Conservation (phyloP, 2,329 filamentous ascomycete species). For the Trichoderma koningiopsis region DNA sequence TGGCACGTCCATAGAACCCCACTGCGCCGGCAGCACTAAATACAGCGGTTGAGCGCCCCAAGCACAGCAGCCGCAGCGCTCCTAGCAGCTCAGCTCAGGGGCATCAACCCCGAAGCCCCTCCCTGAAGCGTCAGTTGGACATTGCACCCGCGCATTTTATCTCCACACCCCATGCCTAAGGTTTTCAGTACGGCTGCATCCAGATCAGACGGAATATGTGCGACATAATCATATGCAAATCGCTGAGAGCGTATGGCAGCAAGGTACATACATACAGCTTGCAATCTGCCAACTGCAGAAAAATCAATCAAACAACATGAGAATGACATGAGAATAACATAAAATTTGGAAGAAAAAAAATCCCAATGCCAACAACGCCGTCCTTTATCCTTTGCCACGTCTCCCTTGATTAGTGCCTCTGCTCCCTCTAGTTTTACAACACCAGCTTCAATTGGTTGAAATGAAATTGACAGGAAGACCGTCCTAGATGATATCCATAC, state of each 20-base stretch:
- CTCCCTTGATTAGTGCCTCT: conserved; percentile 1
- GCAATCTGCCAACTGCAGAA: background rate
- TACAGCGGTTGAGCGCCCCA: background rate
- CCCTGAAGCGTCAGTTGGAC: no score
- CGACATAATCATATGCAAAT: conserved; percentile 5
- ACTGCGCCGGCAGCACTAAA: background rate
- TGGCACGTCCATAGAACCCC: background rate
- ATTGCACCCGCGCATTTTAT: background rate
- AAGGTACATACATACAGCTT: background rate
- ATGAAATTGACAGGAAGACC: background rate
- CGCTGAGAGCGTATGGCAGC: background rate
- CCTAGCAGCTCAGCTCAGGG: conserved; percentile 13
- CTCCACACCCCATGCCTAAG: background rate
- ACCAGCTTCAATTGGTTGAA: background rate
- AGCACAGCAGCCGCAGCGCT: background rate
- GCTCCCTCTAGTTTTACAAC: conserved; percentile 19
- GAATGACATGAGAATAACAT: background rate
- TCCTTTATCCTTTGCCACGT: background rate
- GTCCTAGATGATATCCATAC: conserved; percentile 20
- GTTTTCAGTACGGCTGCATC: background rate
- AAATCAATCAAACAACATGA: background rate
- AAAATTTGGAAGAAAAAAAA: background rate
- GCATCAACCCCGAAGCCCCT: background rate
- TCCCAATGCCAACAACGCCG: conserved; percentile 13
- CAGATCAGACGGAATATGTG: background rate